Evolutionary conservation across 495 filamentous ascomycete species (phyloP).

Genomic region (Cercophora samala): DNA sequence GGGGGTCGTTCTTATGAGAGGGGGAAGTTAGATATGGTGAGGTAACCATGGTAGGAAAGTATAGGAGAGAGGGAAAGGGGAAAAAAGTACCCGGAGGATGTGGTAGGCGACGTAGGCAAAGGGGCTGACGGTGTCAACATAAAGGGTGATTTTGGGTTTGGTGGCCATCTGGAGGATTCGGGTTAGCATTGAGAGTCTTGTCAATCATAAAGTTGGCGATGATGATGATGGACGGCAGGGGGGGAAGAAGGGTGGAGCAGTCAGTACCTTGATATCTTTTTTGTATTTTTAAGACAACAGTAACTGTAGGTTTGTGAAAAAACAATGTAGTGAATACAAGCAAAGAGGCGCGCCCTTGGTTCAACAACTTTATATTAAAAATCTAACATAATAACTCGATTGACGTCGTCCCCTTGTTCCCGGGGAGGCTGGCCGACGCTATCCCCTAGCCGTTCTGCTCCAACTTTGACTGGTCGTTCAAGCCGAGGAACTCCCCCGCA

Average conservation of each 20-base stretch:
- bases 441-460: not conserved
- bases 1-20: conserved; percentile 52
- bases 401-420: not conserved
- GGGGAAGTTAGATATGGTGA: not conserved
- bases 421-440: not conserved
- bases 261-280: not conserved
- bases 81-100: conserved; percentile 49
- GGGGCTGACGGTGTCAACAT: conserved; percentile 66
- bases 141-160: conserved; percentile 60
- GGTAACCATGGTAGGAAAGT: too few species aligned
- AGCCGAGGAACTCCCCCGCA: not conserved
- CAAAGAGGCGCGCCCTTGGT: not conserved
- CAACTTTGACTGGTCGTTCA: not conserved
- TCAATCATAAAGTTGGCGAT: too few species aligned
- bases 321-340: not conserved
- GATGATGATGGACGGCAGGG: not conserved
- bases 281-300: not conserved
- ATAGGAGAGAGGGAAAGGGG: not conserved
- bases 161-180: not conserved
- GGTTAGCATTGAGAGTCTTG: not conserved
- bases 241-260: not conserved
- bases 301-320: not conserved
- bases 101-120: conserved; percentile 69
- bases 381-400: not conserved
- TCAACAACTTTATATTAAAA: not conserved